Conservation (phyloP, 2,329 filamentous ascomycete species). For the Aspergillus sp. region DNA sequence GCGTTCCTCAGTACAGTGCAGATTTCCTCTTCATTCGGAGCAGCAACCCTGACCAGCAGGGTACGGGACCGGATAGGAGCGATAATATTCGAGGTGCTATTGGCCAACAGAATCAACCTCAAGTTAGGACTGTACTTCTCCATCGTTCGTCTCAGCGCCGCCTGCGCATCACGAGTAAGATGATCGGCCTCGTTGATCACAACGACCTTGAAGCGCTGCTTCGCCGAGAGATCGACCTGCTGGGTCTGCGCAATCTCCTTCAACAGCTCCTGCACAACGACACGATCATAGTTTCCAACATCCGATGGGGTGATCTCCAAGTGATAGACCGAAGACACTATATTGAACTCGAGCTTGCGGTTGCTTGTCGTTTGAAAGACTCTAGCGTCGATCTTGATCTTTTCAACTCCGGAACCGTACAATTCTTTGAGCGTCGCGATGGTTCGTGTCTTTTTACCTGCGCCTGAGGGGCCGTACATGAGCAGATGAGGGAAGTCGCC, state of each 20-base stretch:
- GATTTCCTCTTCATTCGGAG: constrained; percentile 84
- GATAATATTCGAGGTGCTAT: constrained; percentile 97
- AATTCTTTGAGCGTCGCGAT: constrained; percentile 93
- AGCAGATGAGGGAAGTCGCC: constrained; percentile 97
- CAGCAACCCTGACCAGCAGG: constrained; percentile 85
- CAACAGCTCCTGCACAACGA: constrained; percentile 90
- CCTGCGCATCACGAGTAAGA: constrained; percentile 89
- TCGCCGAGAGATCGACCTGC: constrained; percentile 90
- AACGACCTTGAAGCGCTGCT: constrained; percentile 95
- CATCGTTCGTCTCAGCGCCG: constrained; percentile 92
- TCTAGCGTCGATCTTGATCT: constrained; percentile 98
- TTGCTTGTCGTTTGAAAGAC: constrained; percentile 95
- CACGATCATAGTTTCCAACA: constrained; percentile 92
- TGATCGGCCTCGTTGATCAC: constrained; percentile 99
- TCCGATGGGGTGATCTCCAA: constrained; percentile 97
- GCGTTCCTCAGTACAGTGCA: constrained; percentile 69
- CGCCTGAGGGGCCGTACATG: constrained; percentile 93
- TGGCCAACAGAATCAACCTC: constrained; percentile 86
- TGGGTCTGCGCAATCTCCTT: constrained; percentile 99
- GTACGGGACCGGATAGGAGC: constrained; percentile 95
- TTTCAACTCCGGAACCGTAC: constrained; percentile 95
- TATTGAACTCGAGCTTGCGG: constrained; percentile 98
- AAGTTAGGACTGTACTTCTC: constrained; percentile 98
- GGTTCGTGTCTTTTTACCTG: constrained; percentile 96
- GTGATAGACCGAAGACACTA: constrained; percentile 95